These are phyloP conservation scores for Zygotorulaspora mrakii DNA, from an alignment of 1,139 yeast species.

Conservation along the genomic window DNA sequence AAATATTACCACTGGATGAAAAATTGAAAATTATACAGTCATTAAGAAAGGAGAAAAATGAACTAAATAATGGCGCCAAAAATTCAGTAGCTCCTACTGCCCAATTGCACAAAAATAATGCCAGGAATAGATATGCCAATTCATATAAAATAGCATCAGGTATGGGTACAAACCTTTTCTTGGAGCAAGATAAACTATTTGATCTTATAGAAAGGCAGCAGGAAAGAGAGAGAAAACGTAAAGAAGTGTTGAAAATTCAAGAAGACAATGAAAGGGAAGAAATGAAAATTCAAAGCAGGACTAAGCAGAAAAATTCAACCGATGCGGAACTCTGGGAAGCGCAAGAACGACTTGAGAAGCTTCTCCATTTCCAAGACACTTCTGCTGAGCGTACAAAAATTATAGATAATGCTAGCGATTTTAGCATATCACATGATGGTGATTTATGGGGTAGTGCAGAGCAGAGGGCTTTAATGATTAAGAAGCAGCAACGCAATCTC, in stretches of 20 bases:
- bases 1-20: conserved; percentile 59
- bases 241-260: conserved; percentile 28
- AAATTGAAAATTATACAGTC: conserved; percentile 53
- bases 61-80: conserved; percentile 30
- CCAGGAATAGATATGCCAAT: conserved; percentile 23
- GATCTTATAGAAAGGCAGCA: conserved; percentile 46
- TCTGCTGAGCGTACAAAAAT: conserved; percentile 88
- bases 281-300: conserved; percentile 39
- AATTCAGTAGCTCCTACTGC: conserved; percentile 11
- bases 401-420: conserved; percentile 92
- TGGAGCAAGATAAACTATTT: conserved; percentile 62
- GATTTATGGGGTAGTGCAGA: conserved; percentile 91
- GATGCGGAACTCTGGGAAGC: conserved; percentile 59
- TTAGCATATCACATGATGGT: conserved; percentile 84
- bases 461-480: conserved; percentile 78
- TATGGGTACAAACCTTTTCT: conserved; percentile 61
- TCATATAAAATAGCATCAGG: conserved; percentile 39
- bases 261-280: conserved; percentile 43
- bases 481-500: conserved; percentile 73
- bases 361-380: conserved; percentile 76
- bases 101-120: conserved; percentile 11
- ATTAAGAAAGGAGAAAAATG: conserved; percentile 48
- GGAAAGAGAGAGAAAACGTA: conserved; percentile 27
- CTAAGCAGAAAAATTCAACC: conserved; percentile 38
- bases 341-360: conserved; percentile 63